Base-by-base conservation (phyloP, 1,284 basidiomycete genomes). In the Crucibulum parvulum region DNA sequence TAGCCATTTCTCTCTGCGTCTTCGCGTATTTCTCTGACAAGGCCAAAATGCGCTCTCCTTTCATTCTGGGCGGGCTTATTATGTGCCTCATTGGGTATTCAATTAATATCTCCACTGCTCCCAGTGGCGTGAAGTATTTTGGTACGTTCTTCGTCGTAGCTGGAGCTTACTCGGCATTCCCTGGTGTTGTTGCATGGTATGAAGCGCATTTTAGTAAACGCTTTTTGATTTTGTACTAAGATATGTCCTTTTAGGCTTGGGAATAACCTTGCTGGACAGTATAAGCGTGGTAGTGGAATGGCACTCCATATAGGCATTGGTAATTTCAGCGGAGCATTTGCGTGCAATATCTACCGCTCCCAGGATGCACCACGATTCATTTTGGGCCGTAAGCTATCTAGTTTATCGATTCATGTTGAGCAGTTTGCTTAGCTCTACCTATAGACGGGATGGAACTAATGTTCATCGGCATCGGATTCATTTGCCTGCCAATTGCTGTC, bases 151-250 rank as follows among this genome's bases (percentile, higher is more conserved):
- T 88, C 57, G 81, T 82, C 53, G 87, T 89, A 10, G 77, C 78
- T 0, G 89, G 89, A 15, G 78, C 79, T 46, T 91, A 91, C 62
- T 82, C 83, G 3, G 78, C 82, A 0, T 84, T 88, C 69, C 89
- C 89, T 2, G 87, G 87, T 15, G 74, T 89, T 5, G 80, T 91
- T 9, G 81, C 87, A 16, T 93, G 91, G 90, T 89, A 57, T 3
- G 81, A 66, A 24, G 24, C 24, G 4, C 16, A 11, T 24, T 47
- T 24, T 18, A 8, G 9, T 51, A 38, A 10, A 46, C 52, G 6
- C 37, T 31, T 9, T 18, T 34, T 15, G 2, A 11, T 55, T 39
- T 63, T 4, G 3, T 37, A n/a, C 6, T 37, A 24, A 37, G 9
- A 31, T 16, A 53, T 52, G 47, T 53, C 35, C 7, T 43, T 48